Evolutionary conservation across 345 rosid species (phyloP).

Genomic region (Populus nigra): DNA sequence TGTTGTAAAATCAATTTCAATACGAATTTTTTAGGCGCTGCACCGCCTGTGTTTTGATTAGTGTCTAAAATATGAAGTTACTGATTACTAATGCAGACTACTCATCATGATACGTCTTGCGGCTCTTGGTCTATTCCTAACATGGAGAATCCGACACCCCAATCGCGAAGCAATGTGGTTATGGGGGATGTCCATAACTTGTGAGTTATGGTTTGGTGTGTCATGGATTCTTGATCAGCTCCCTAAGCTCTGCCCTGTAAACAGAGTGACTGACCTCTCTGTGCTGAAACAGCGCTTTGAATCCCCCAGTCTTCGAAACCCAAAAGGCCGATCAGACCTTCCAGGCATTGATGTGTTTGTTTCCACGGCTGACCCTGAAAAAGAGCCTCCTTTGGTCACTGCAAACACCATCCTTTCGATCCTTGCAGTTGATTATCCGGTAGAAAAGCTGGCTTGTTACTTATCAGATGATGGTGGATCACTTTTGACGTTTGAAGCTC

Average conservation of each 20-base stretch:
- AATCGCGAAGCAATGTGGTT: constrained; percentile 73
- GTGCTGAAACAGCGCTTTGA: constrained; percentile 64
- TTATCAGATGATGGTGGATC: constrained; percentile 78
- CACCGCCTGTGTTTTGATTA: not conserved
- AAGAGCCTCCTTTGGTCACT: constrained; percentile 79
- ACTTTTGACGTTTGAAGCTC: constrained; percentile 68
- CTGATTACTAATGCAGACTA: constrained; percentile 37
- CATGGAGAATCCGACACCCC: constrained; percentile 73
- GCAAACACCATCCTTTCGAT: constrained; percentile 74
- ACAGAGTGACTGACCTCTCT: constrained; percentile 61
- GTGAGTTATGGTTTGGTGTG: constrained; percentile 82
- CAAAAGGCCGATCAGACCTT: constrained; percentile 76
- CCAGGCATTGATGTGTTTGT: constrained; percentile 75
- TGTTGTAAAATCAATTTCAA: not conserved
- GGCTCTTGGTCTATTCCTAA: constrained; percentile 62
- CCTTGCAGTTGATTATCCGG: constrained; percentile 74
- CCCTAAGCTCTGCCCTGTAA: constrained; percentile 78
- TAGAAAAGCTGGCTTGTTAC: constrained; percentile 75
- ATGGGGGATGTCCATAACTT: constrained; percentile 68
- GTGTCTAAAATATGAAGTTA: not conserved
- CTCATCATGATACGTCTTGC: constrained; percentile 52
- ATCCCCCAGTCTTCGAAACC: constrained; percentile 69
- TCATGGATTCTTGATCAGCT: constrained; percentile 81
- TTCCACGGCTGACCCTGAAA: constrained; percentile 80
- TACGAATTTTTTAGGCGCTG: not conserved